Evolutionary conservation across 108 stramenopile genomes (phyloP), one percentile per base, ranked within the genome.

Genomic region (Cyclotella cryptica): DNA sequence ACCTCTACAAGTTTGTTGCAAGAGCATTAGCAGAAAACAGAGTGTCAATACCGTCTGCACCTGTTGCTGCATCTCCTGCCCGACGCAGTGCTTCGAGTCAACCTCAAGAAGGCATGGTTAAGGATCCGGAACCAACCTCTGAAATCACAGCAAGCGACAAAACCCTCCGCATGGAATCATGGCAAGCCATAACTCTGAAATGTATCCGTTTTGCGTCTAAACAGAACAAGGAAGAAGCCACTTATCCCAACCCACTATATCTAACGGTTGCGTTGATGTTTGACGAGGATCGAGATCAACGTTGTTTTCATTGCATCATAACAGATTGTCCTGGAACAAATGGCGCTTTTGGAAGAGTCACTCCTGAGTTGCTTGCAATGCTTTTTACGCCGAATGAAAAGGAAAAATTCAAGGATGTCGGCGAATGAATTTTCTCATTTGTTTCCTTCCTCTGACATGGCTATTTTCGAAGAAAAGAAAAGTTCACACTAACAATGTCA

Each of bases 1-100:
- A 80, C n/a, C 84, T 93, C 35, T 95, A 91, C 58, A 91, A 95
- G 51, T 79, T 95, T 60, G 88, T 91, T 21, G 89, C 93, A 15
- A 68, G 47, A 14, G 85, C 90, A 11, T 69, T 92, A 17, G 74
- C 83, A n/a, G 58, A 73, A 15, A 49, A 26, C 39, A 75, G 61
- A 26, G 52, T 77, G 30, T 45, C 22, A 11, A 63, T 29, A 29
- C 21, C 53, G 55, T 49, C 66, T 15, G 69, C 59, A 6, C n/a
- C 66, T 1, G 53, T 42, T 5, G 19, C 49, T 40, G 40, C 53
- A 39, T 27, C 53, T 40, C 28, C 24, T 44, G 10, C n/a, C 21
- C 49, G 42, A 14, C 9, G 17, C 12, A 43, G 26, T 55, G 39
- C 62, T 46, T 5, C 45, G 65, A 70, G 62, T 8, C 19, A 19